Base-by-base conservation (phyloP, 495 filamentous ascomycete genomes). In the Trichoderma parareesei region DNA sequence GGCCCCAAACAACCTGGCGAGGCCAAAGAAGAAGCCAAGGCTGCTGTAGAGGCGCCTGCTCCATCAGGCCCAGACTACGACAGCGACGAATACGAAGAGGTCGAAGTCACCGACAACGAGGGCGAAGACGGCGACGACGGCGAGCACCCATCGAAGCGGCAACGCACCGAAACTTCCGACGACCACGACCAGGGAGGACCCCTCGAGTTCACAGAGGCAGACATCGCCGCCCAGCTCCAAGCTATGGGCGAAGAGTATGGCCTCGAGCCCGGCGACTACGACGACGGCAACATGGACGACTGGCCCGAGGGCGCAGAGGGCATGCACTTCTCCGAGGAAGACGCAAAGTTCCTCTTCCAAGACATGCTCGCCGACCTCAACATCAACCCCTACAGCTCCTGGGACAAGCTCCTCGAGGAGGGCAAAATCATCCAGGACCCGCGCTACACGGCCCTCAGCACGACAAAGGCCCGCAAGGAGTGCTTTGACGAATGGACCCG, bases 161-260 rank as follows among this genome's bases (percentile, higher is more conserved):
- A 85, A 66, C 84, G 82, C 48, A 90, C 84, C 14, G 85, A 87
- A 66, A 38, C n/a, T 14, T 84, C 84, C 1, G 77, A 75, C 48
- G 62, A 68, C 5, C 77, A 77, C 18, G 74, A 76, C 18, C 79
- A 86, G 27, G 27, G 2, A 35, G 69, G 71, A 20, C 87, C 90
- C 0, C 72, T 96, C 48, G 94, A 98, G 68, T 97, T 98, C 71
- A 90, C 90, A 37, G 94, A 98, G 72, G 93, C 93, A 53, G 95
- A 98, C 71, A 93, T 98, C 66, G 92, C 90, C 41, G 93, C 89
- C 68, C 94, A 98, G 71, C 80, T 98, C 9, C 89, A 88, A 14
- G 86, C 87, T 10, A 95, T 97, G 91, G 89, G 87, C 53, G 83
- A 90, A 67, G 85, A 90, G 10, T 90, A 93, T 68, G 89, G 83